phyloP scores from a whole-genome alignment of 2,329 filamentous ascomycete genomes.

The Onygenales sp. region DNA sequence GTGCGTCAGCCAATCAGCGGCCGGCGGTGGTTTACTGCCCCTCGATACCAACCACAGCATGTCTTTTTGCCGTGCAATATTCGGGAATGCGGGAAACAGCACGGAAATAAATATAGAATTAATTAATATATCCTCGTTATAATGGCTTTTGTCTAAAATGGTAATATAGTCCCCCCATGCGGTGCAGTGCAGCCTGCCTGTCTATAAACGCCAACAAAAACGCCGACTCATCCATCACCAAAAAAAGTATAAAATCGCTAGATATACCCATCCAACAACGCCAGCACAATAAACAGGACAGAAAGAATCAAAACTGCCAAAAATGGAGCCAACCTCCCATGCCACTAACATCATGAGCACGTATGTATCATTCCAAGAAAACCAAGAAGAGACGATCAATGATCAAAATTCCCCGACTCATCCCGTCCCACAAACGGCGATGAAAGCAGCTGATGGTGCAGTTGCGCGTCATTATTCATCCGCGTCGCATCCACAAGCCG shows the following conservation, averaged over 20 bases:
- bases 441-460: constrained; percentile 30
- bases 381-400: constrained; percentile 10
- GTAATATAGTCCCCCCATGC: too few species aligned
- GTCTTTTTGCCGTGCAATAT: background rate
- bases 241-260: background rate
- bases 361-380: background rate
- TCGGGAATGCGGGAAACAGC: too few species aligned
- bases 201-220: background rate
- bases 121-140: too few species aligned
- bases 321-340: background rate
- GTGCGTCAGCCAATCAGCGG: constrained; percentile 27
- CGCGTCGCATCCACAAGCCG: constrained; percentile 27
- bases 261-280: background rate
- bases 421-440: constrained; percentile 31
- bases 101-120: too few species aligned
- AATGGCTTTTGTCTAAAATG: too few species aligned
- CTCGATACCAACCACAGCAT: constrained; percentile 1
- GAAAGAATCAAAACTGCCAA: background rate
- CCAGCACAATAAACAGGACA: background rate
- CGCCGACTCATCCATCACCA: too few species aligned
- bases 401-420: constrained; percentile 24
- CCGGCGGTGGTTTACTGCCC: constrained; percentile 12
- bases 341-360: background rate
- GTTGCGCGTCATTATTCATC: constrained; percentile 27
- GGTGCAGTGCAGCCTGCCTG: background rate